Evolutionary conservation across 2,329 filamentous ascomycete genomes (phyloP).

Genomic region (Catunica adiposa): DNA sequence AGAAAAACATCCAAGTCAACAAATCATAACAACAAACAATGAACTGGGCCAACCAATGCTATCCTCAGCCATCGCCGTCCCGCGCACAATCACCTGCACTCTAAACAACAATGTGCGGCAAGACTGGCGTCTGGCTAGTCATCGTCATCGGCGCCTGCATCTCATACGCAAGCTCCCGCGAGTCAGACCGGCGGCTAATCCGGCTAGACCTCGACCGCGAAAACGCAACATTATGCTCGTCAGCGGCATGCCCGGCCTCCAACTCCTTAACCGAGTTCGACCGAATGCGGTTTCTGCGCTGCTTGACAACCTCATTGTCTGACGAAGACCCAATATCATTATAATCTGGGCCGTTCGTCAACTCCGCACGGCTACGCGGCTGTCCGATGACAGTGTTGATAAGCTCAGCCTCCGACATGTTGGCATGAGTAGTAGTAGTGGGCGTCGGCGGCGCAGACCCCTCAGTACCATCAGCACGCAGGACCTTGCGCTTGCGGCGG

Average conservation of each 20-base stretch:
- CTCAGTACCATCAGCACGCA: conserved; percentile 16
- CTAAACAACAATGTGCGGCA: conserved; percentile 12
- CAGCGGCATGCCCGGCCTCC: neutral
- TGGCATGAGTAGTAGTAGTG: neutral
- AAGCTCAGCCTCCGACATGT: conserved; percentile 26
- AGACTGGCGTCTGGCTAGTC: conserved; percentile 6
- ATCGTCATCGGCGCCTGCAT: conserved; percentile 12
- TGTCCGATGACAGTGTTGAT: conserved; percentile 26
- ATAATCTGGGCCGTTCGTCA: conserved; percentile 7
- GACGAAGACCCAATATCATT: conserved; percentile 12
- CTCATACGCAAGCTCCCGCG: conserved; percentile 3
- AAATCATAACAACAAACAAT: too few species aligned
- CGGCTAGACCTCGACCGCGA: conserved; percentile 1
- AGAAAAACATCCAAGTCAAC: conserved; percentile 6
- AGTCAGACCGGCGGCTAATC: neutral
- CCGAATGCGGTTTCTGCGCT: conserved; percentile 5
- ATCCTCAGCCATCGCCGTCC: neutral
- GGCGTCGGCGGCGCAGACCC: conserved; percentile 4
- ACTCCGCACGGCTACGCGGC: conserved; percentile 10
- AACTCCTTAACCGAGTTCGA: conserved; percentile 11
- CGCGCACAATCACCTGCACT: neutral
- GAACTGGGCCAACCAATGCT: too few species aligned
- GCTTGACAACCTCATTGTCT: conserved; percentile 11
- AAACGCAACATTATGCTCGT: conserved; percentile 1
- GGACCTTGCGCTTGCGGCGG: conserved; percentile 15